Percentiles rank a stretch among this genome's conserved stretches.
Conservation (phyloP, 495 filamentous ascomycete species). For the Talaromyces liani region DNA sequence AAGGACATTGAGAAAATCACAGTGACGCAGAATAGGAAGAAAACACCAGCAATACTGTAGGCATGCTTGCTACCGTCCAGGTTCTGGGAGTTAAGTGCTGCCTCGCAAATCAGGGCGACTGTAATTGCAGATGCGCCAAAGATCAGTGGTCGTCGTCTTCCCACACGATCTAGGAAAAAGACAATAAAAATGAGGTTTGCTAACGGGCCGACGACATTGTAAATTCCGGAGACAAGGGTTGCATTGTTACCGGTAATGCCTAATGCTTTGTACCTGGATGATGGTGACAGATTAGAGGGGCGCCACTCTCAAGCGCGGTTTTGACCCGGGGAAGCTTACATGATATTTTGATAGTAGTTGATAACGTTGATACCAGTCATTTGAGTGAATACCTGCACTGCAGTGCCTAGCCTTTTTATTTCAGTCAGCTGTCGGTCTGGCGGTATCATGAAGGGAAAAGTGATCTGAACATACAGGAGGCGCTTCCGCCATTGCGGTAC, state of each 20-base stretch:
- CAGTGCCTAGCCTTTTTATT: slow-evolving; percentile 20
- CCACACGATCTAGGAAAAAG: slow-evolving; percentile 33
- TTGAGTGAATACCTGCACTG: slow-evolving; percentile 34
- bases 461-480: slow-evolving; percentile 29
- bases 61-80: slow-evolving; percentile 23
- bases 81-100: slow-evolving; percentile 33
- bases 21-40: slow-evolving; percentile 43
- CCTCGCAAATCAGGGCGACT: slow-evolving; percentile 36
- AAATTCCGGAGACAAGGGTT: slow-evolving; percentile 50
- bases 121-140: slow-evolving; percentile 33
- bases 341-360: slow-evolving; percentile 51
- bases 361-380: slow-evolving; percentile 53
- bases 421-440: background rate
- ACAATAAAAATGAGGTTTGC: slow-evolving; percentile 40
- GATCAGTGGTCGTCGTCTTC: slow-evolving; percentile 29
- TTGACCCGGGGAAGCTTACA: slow-evolving; percentile 15
- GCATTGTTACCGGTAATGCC: slow-evolving; percentile 44
- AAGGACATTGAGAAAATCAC: slow-evolving; percentile 39
- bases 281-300: background rate
- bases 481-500: slow-evolving; percentile 43
- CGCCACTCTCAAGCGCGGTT: too few relatives aligned
- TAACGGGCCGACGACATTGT: slow-evolving; percentile 52
- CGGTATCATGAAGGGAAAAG: background rate
- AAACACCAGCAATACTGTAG: slow-evolving; percentile 37
- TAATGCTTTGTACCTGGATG: slow-evolving; percentile 37